Percentiles rank a stretch among this genome's conserved stretches.
These are phyloP conservation scores for Prunus salicina DNA, from an alignment of 306 rosid species.

Conservation along the genomic window DNA sequence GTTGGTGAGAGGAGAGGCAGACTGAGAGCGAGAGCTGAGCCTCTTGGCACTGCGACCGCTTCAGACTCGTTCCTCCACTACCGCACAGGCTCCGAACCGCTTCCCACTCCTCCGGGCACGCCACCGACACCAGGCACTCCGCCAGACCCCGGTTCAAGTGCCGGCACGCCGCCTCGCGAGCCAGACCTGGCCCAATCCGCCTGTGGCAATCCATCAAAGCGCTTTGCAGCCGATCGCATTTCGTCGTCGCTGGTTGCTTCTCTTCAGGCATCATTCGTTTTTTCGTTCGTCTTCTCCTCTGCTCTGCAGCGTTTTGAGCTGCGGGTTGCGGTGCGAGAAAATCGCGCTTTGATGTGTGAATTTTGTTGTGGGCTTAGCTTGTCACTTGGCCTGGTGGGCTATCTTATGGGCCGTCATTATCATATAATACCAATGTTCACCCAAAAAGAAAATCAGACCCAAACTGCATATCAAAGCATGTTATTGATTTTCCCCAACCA, in stretches of 20 bases:
- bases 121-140: conserved; percentile 33
- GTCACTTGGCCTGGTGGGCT: not conserved
- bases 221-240: conserved; percentile 45
- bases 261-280: not conserved
- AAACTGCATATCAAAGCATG: not conserved
- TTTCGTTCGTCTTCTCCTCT: not conserved
- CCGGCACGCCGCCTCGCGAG: conserved; percentile 28
- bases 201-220: conserved; percentile 33
- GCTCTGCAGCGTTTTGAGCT: not conserved
- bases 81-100: conserved; percentile 32
- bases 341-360: not conserved
- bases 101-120: conserved; percentile 32
- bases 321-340: not conserved
- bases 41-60: conserved; percentile 35
- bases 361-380: too few species aligned
- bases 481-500: not conserved
- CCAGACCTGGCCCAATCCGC: conserved; percentile 23
- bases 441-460: not conserved
- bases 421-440: too few species aligned
- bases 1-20: conserved; percentile 33
- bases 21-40: conserved; percentile 36
- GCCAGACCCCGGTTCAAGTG: conserved; percentile 36
- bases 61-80: conserved; percentile 29
- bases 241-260: not conserved
- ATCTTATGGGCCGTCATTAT: not conserved